Evolutionary conservation across 495 filamentous ascomycete species (phyloP), one percentile per base, ranked within the genome.

Genomic region (Bathelium albidoporum): DNA sequence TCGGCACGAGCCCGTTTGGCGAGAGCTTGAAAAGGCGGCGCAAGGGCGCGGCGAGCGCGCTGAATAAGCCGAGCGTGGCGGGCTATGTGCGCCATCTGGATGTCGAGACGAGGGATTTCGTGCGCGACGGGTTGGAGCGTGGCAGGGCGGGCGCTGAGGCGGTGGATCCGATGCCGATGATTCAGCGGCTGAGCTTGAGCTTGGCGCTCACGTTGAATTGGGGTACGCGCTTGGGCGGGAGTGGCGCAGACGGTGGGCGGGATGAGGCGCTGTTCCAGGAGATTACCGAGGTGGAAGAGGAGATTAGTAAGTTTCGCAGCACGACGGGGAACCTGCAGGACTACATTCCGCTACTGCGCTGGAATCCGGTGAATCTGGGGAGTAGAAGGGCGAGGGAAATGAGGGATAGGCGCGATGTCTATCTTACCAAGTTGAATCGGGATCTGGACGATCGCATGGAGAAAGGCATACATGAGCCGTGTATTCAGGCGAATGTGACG

Each of bases 401-500:
- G 77, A 75, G 84, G n/a, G 69, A 77, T 45, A 77, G 85, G 18
- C 75, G 85, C 22, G 83, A 87, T 65, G 77, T 74, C n/a, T 88
- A 87, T 63, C 71, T 87, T 11, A 76, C 74, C 2, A 66, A 71
- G 2, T 70, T 88, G 16, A 82, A 83, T 60, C 65, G 69, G 11
- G 80, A 80, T 20, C 71, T 87, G 45, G 81, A 83, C 41, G 76
- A 82, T 52, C 74, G 81, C 3, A 82, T 88, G 72, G 76, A 79
- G 49, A 83, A 82, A 60, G 84, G 83, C 0, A 82, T 74, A 1
- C 80, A 87, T 62, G 78, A 79, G 67, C 83, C 85, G 18, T 87
- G 85, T 64, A 85, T 88, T 29, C 82, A 85, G 66, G 84, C 82
- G 1, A 87, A 85, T 70, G 80, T 85, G 16, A 83, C 86, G 58